These are phyloP conservation scores for Ilex aquifolium DNA, from an alignment of 257 asterid genomes.

Conservation along the genomic window DNA sequence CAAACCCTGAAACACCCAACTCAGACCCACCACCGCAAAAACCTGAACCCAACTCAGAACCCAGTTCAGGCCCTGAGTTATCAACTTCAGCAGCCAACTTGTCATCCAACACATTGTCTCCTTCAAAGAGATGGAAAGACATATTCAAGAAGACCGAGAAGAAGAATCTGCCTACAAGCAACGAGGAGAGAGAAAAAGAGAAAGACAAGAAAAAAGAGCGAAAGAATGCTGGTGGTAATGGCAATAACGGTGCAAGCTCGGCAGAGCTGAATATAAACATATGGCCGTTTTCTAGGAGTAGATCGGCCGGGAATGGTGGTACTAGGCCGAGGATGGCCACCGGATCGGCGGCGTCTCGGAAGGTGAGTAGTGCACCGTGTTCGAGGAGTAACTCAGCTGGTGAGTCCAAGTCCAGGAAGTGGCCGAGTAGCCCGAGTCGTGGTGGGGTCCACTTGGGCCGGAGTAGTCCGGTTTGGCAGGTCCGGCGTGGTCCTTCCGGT, in stretches of 20 bases:
- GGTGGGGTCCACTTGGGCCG: conserved; percentile 77
- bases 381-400: conserved; percentile 87
- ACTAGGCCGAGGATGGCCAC: conserved; percentile 37
- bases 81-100: conserved; percentile 13
- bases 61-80: conserved; percentile 15
- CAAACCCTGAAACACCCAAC: neutral
- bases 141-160: conserved; percentile 49
- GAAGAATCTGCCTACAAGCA: conserved; percentile 5
- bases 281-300: conserved; percentile 93
- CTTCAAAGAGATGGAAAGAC: conserved; percentile 83
- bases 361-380: conserved; percentile 94
- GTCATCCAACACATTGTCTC: conserved; percentile 34
- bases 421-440: conserved; percentile 70
- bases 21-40: neutral
- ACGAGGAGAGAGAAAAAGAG: conserved; percentile 27
- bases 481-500: conserved; percentile 37
- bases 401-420: conserved; percentile 72
- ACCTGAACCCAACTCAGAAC: conserved; percentile 8
- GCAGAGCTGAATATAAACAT: conserved; percentile 87
- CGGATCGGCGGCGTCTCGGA: conserved; percentile 33
- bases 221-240: conserved; percentile 7
- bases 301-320: conserved; percentile 89
- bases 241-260: conserved; percentile 15
- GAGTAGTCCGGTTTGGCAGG: conserved; percentile 82
- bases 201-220: conserved; percentile 28